phyloP scores from a whole-genome alignment of 2,329 filamentous ascomycete species.

The Colletotrichum noveboracense region DNA sequence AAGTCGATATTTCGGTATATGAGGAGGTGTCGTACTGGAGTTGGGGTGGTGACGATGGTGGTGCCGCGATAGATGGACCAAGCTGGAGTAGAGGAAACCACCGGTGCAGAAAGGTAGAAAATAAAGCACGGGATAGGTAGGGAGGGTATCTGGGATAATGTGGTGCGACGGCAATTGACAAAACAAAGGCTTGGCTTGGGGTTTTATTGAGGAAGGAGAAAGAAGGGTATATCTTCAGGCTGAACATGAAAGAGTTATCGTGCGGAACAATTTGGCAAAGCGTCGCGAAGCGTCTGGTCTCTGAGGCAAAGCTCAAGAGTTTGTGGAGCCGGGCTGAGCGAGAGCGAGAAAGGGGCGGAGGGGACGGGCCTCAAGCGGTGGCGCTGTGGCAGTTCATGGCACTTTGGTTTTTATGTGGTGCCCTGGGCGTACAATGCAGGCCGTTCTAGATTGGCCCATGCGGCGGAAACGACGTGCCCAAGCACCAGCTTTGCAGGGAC shows the following conservation, averaged over 20 bases:
- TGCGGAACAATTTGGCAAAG: neutral
- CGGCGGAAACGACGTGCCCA: neutral
- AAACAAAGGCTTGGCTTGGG: neutral
- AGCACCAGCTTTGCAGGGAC: neutral
- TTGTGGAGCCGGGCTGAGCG: neutral
- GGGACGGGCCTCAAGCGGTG: neutral
- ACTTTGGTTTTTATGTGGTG: neutral
- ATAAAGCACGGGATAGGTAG: neutral
- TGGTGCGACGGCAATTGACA: neutral
- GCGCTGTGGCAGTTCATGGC: neutral
- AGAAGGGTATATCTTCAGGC: neutral
- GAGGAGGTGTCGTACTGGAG: neutral
- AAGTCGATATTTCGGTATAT: neutral
- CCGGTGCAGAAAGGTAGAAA: neutral
- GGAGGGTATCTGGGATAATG: neutral
- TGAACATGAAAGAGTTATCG: neutral
- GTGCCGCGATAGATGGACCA: neutral
- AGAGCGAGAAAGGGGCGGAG: neutral
- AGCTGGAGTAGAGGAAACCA: neutral
- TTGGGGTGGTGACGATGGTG: neutral
- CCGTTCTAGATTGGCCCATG: neutral
- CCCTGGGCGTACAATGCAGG: neutral
- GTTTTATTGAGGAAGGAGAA: neutral
- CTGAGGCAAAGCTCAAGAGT: neutral
- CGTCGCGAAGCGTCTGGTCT: neutral